Evolutionary conservation across 441 rosid genomes (phyloP), one percentile per base, ranked within the genome.

Genomic region (Adansonia madagascariensis): DNA sequence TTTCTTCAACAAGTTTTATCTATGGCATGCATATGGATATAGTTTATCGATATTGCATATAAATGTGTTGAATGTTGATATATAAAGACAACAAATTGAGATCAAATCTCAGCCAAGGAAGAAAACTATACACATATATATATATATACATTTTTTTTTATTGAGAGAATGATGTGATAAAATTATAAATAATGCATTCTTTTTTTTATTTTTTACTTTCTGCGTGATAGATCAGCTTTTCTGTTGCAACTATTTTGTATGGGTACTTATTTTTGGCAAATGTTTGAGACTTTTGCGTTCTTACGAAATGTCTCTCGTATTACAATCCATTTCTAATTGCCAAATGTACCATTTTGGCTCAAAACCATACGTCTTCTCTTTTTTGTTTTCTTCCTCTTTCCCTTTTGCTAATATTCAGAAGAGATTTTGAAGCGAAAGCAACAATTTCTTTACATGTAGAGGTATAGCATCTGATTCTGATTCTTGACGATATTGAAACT

Each of bases 271-370:
- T 49, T 14, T 14, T 1, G 73, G 18, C 17, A 49, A 49, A 69
- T 24, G 73, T 27, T 69, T 55, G 41, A 52, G 39, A 50, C 1
- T 31, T 70, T 70, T 52, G 74, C 74, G 9, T 27, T 70, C 60
- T 70, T 52, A 67, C 71, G 55, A 18, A 44, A 46, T 11, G 14
- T 11, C 12, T 35, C 69, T 35, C 69, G 3, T 17, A 44, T 22
- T 14, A 2, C 4, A 11, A 11, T 9, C 71, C 52, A 18, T 44
- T 20, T 46, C 35, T 7, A 49, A 10, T 15, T 6, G 56, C 17
- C 10, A 20, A 67, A 67, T 35, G 68, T 6, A 63, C 68, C 44
- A 35, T 6, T 35, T 14, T 63, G 9, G 68, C 44, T 7, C 46
- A 46, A 20, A 46, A 46, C 56, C 7, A 67, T 1, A 20, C 9